Base-by-base conservation (phyloP, 352 stramenopile species). In the Globisporangium barbulae region DNA sequence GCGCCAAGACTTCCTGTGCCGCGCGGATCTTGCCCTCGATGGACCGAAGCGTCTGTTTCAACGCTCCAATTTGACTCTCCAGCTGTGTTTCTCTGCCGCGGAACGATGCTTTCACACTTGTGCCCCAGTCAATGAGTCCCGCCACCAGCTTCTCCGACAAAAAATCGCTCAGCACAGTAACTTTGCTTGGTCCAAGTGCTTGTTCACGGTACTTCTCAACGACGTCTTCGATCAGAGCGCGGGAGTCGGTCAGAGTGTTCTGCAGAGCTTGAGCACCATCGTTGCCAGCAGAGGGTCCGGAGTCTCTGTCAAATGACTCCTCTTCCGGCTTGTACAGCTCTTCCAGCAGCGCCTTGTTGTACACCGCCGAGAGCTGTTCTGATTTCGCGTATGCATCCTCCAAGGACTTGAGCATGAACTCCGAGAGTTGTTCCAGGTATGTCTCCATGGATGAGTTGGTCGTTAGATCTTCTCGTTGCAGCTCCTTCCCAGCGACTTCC, bases 21-120 rank as follows among this genome's bases (percentile, higher is more conserved):
- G 73, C 81, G 53, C 72, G 75, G 10, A 85, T 68, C 66, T 90
- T 90, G 21, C 74, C 71, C 66, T 93, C 83, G 17, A 87, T 45
- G 28, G 70, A 69, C 21, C 77, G 70, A 10, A 90, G 67, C 8
- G 62, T 65, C 59, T 90, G 79, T 63, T 83, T 79, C 30, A 68
- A 65, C 1, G 58, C 69, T 13, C 74, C 69, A 42, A 91, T 71
- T 37, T 79, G 64, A 30, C 57, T 70, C 41, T 74, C 68, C 22
- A 78, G 33, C 48, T 79, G 69, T 1, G 68, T 53, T 49, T 85
- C 68, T 45, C 85, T 75, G 0, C 72, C 68, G 6, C 81, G 78
- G 39, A 87, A 90, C 0, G 76, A 49, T 10, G 50, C 74, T 66
- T 83, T 87, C 22, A 93, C 74, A 15, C 67, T 41, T 0, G 69